phyloP scores from a whole-genome alignment of 2,329 filamentous ascomycete genomes.

The Metarhizium guizhouense region DNA sequence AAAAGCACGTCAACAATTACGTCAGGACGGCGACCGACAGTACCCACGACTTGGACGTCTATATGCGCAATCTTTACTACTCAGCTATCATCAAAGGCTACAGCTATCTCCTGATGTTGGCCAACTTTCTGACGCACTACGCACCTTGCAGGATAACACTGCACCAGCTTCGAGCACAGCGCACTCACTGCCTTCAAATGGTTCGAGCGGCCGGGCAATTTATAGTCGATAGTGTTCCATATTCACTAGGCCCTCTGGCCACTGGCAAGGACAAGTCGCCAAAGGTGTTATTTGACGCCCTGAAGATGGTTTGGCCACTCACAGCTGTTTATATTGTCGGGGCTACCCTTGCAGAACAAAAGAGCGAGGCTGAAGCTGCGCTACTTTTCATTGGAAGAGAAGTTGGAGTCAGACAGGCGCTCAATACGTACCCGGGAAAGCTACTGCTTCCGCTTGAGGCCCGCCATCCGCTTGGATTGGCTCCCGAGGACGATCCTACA shows the following conservation, averaged over 20 bases:
- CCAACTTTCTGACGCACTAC: constrained; percentile 27
- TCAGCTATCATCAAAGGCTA: constrained; percentile 26
- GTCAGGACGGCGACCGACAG: constrained; percentile 5
- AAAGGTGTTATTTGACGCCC: constrained; percentile 24
- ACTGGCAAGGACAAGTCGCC: constrained; percentile 19
- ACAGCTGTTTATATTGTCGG: constrained; percentile 20
- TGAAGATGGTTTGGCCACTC: constrained; percentile 30
- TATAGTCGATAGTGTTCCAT: constrained; percentile 19
- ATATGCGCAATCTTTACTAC: constrained; percentile 24
- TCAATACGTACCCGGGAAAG: constrained; percentile 14
- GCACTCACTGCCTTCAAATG: constrained; percentile 16
- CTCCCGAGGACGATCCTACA: background rate
- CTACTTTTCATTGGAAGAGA: constrained; percentile 26
- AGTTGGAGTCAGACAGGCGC: constrained; percentile 27
- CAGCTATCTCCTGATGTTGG: constrained; percentile 20
- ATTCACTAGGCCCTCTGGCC: constrained; percentile 15
- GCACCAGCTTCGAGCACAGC: constrained; percentile 18
- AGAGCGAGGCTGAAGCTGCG: constrained; percentile 15
- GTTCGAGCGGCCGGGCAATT: constrained; percentile 18
- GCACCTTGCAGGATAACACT: constrained; percentile 13
- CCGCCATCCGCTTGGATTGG: constrained; percentile 11
- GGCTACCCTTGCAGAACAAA: constrained; percentile 19
- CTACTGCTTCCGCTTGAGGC: constrained; percentile 18
- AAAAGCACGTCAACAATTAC: constrained; percentile 12
- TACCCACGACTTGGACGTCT: constrained; percentile 14